A percentile compares a stretch with the other conserved stretches of the same genome.
phyloP scores from a whole-genome alignment of 805 yeast genomes.

The Ogataea philodendri region DNA sequence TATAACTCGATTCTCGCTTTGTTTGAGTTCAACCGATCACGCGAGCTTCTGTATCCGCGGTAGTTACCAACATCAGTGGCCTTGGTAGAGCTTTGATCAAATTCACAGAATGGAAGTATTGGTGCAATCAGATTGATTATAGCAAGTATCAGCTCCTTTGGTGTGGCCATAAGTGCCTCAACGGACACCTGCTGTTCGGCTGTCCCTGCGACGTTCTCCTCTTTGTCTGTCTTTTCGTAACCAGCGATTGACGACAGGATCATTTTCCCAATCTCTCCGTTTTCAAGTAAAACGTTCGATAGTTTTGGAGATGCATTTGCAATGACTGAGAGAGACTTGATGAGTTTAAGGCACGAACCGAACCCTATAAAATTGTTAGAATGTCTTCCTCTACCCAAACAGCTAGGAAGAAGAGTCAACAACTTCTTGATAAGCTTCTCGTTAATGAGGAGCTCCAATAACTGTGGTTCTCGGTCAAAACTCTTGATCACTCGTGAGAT shows the following conservation, averaged over 20 bases:
- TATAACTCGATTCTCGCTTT: constrained; percentile 35
- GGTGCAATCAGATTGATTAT: constrained; percentile 55
- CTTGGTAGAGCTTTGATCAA: constrained; percentile 7
- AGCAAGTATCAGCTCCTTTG: constrained; percentile 59
- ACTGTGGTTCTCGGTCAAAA: constrained; percentile 42
- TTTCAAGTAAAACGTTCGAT: constrained; percentile 45
- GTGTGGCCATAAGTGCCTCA: constrained; percentile 71
- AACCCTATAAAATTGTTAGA: constrained; percentile 32
- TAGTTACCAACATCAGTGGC: constrained; percentile 32
- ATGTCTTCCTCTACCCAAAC: constrained; percentile 28
- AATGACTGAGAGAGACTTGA: constrained; percentile 45
- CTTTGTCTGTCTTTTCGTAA: constrained; percentile 39
- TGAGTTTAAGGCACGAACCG: constrained; percentile 39
- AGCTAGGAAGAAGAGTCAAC: constrained; percentile 27
- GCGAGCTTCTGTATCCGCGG: constrained; percentile 28
- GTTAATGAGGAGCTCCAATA: constrained; percentile 45
- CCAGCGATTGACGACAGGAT: constrained; percentile 50
- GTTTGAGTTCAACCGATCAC: constrained; percentile 29
- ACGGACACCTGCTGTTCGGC: constrained; percentile 40
- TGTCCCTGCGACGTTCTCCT: constrained; percentile 1
- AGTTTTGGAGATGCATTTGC: constrained; percentile 43
- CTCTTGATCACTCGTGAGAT: constrained; percentile 56
- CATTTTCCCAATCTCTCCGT: constrained; percentile 46
- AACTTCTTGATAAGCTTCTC: constrained; percentile 36
- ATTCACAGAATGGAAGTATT: constrained; percentile 48